Evolutionary conservation across 192 early-diverging fungal genomes (phyloP).

Genomic region (Umbelopsis sp.): DNA sequence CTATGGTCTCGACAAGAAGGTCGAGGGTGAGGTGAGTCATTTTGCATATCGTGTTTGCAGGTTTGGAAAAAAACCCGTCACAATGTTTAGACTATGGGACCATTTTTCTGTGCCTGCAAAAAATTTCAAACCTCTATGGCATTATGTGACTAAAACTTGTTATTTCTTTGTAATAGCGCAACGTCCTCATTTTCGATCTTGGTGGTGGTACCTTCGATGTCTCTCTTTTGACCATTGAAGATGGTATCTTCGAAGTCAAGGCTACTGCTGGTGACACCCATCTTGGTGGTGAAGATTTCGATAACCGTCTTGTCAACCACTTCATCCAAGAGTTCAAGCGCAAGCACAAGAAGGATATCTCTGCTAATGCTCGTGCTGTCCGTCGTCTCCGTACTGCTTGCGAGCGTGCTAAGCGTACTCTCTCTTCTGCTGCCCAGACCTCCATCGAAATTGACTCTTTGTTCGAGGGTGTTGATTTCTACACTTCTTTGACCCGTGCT

Average conservation of each 20-base stretch:
- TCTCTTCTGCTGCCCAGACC: slow-evolving; percentile 93
- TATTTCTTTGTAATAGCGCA: slow-evolving; percentile 53
- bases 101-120: slow-evolving; percentile 88
- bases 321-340: slow-evolving; percentile 97
- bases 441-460: slow-evolving; percentile 97
- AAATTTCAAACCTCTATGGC: slow-evolving; percentile 87
- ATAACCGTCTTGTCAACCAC: slow-evolving; percentile 97
- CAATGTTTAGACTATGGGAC: slow-evolving; percentile 91
- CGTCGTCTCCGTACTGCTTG: slow-evolving; percentile 96
- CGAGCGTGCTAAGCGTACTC: slow-evolving; percentile 97
- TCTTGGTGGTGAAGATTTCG: slow-evolving; percentile 99
- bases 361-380: slow-evolving; percentile 87
- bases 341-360: slow-evolving; percentile 96
- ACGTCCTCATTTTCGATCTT: slow-evolving; percentile 97
- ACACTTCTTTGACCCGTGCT: slow-evolving; percentile 97
- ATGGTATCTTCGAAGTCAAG: slow-evolving; percentile 98
- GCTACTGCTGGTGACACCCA: slow-evolving; percentile 99
- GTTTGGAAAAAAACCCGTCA: slow-evolving; percentile 79
- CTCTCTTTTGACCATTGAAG: slow-evolving; percentile 95
- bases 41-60: slow-evolving; percentile 87
- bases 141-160: slow-evolving; percentile 38
- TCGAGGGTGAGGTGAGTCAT: slow-evolving; percentile 94
- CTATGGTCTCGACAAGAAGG: slow-evolving; percentile 95
- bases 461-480: slow-evolving; percentile 97
- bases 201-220: slow-evolving; percentile 99